Conservation (phyloP, 2,329 filamentous ascomycete genomes). For the Neoarthrinium moseri region DNA sequence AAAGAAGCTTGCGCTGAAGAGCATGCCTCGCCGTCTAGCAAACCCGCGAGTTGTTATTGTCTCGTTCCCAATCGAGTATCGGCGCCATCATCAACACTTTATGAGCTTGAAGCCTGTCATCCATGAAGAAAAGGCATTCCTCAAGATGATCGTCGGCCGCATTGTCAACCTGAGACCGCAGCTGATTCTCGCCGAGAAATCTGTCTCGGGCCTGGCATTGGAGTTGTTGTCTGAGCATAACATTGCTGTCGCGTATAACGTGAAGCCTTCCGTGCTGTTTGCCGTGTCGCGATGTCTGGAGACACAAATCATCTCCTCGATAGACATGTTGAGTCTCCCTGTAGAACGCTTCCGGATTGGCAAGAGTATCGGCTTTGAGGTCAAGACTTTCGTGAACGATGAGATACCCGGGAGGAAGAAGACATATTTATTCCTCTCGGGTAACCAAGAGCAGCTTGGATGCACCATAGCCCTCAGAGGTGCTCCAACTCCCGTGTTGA, state of each 20-base stretch:
- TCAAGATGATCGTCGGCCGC: slow-evolving; percentile 86
- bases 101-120: slow-evolving; percentile 98
- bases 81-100: slow-evolving; percentile 88
- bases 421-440: slow-evolving; percentile 93
- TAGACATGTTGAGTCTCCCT: slow-evolving; percentile 84
- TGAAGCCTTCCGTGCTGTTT: slow-evolving; percentile 93
- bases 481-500: slow-evolving; percentile 67
- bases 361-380: slow-evolving; percentile 82
- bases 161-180: slow-evolving; percentile 85
- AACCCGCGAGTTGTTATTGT: slow-evolving; percentile 89
- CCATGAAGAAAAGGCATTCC: slow-evolving; percentile 90
- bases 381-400: slow-evolving; percentile 90
- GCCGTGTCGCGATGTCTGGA: slow-evolving; percentile 91
- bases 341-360: slow-evolving; percentile 70
- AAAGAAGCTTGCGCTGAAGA: slow-evolving; percentile 94
- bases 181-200: slow-evolving; percentile 86
- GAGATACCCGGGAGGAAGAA: slow-evolving; percentile 75
- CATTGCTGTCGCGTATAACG: slow-evolving; percentile 93
- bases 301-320: slow-evolving; percentile 88
- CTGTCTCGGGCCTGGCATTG: slow-evolving; percentile 86
- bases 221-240: slow-evolving; percentile 85
- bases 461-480: slow-evolving; percentile 93
- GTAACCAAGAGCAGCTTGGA: slow-evolving; percentile 83
- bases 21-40: slow-evolving; percentile 83
- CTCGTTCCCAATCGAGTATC: slow-evolving; percentile 94